Evolutionary conservation across 2,329 filamentous ascomycete genomes (phyloP).

Genomic region (Aspergillus sp.): DNA sequence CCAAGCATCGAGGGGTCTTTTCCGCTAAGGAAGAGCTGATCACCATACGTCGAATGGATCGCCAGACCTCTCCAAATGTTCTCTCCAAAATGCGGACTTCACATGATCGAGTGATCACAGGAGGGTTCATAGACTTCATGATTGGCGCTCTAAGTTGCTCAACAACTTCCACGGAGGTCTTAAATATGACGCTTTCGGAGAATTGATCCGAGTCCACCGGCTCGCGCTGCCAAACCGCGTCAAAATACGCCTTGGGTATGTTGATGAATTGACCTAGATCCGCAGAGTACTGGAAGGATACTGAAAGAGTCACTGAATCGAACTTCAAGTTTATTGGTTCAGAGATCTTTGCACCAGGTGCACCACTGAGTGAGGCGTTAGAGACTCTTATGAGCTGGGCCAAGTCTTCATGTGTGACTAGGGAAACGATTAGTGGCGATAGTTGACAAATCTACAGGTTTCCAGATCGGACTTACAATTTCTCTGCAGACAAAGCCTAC

Average conservation of each 20-base stretch:
- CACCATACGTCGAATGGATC: constrained; percentile 35
- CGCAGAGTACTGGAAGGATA: constrained; percentile 35
- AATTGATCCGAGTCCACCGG: constrained; percentile 34
- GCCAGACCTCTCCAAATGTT: constrained; percentile 35
- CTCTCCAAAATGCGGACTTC: constrained; percentile 38
- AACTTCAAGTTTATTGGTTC: constrained; percentile 36
- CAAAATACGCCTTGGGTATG: constrained; percentile 37
- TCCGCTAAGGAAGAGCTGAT: constrained; percentile 36
- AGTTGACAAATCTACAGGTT: not conserved
- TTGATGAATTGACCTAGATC: constrained; percentile 36
- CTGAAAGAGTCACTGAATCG: constrained; percentile 27
- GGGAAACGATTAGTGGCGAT: not conserved
- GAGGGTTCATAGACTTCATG: constrained; percentile 36
- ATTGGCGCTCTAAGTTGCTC: constrained; percentile 35
- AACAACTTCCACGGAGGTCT: constrained; percentile 32
- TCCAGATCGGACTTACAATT: constrained; percentile 29
- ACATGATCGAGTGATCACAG: constrained; percentile 31
- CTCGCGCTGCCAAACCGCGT: constrained; percentile 35
- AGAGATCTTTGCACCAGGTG: constrained; percentile 23
- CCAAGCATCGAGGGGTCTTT: constrained; percentile 30
- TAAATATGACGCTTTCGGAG: constrained; percentile 36
- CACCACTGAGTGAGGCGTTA: constrained; percentile 23
- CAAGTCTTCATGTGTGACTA: constrained; percentile 31
- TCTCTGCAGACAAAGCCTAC: constrained; percentile 34
- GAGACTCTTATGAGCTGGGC: constrained; percentile 26